Evolutionary conservation across 2,329 filamentous ascomycete genomes (phyloP), one percentile per base, ranked within the genome.

Genomic region (Cadophora malorum): DNA sequence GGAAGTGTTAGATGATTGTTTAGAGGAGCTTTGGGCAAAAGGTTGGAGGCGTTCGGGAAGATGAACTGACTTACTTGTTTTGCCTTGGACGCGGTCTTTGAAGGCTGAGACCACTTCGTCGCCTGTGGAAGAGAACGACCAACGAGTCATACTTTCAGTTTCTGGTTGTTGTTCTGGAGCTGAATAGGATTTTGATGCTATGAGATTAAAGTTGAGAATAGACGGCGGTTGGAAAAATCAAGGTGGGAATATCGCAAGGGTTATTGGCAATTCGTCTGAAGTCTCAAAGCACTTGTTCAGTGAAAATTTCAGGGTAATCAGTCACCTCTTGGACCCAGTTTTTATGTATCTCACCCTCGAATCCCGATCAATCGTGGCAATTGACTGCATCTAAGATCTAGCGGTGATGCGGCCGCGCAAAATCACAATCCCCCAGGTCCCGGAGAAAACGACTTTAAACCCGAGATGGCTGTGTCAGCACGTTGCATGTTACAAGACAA

Each of bases 1-100:
- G 80, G 16, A 12, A n/a, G 8, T 58, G n/a, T 65, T 38, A 67
- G 52, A 35, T 35, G 41, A n/a, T n/a, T n/a, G n/a, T n/a, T n/a
- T n/a, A n/a, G 31, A 28, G 19, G 7, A 23, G 0, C 7, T 12
- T 41, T 21, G 4, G 28, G 16, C 12, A 31, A 28, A 14, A 5
- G 14, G 1, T 28, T 28, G n/a, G n/a, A 38, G 55, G 3, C 7
- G 9, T 7, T 5, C 1, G 5, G 4, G 31, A 38, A 33, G 49
- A 10, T 35, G 19, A 16, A 19, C 4, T 2, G 41, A 35, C 41
- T 4, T 62, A 71, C 70, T 64, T 28, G 66, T 71, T 59, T 71
- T 71, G 28, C 64, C 68, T 35, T 65, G 58, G 7, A 69, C 62
- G 25, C 59, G 41, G 25, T 70, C 66, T 63, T 56, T 58, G 55